Evolutionary conservation across 768 basidiomycete genomes (phyloP).

Genomic region (Phaeotremella skinneri): DNA sequence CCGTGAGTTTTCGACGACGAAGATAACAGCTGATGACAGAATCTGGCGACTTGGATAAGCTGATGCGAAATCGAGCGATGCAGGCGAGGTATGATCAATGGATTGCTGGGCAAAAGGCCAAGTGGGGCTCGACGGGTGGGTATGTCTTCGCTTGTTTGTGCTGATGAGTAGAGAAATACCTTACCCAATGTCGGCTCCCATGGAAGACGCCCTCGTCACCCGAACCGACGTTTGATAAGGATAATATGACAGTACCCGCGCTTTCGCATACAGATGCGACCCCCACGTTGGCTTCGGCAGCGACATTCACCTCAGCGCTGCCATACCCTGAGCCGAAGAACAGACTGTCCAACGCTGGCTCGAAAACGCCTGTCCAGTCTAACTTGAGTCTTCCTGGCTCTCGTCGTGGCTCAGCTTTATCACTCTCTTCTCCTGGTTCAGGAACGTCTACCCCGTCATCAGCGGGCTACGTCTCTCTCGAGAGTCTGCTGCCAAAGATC

Average conservation of each 20-base stretch:
- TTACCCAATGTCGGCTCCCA: conserved; percentile 41
- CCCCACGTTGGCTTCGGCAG: background rate
- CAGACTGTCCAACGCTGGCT: background rate
- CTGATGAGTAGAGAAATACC: conserved; percentile 41
- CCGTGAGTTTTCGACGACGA: conserved; percentile 13
- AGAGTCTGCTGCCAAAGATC: conserved; percentile 10
- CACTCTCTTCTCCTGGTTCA: conserved; percentile 3
- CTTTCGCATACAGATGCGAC: background rate
- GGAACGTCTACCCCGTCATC: conserved; percentile 34
- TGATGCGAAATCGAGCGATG: conserved; percentile 41
- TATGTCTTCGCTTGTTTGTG: conserved; percentile 5
- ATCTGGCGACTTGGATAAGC: conserved; percentile 29
- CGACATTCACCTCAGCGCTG: background rate
- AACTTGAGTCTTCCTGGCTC: background rate
- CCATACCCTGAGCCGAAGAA: background rate
- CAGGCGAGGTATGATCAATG: conserved; percentile 44
- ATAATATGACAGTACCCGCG: background rate
- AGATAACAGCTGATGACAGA: conserved; percentile 4
- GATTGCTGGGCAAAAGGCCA: conserved; percentile 33
- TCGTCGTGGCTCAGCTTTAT: background rate
- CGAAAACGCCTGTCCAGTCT: background rate
- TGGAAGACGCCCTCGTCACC: conserved; percentile 22
- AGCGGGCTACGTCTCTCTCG: conserved; percentile 32
- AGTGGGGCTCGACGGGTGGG: conserved; percentile 46
- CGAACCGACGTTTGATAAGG: conserved; percentile 13